Base-by-base conservation (phyloP, 2,329 filamentous ascomycete species). In the Diaporthe caulivora region DNA sequence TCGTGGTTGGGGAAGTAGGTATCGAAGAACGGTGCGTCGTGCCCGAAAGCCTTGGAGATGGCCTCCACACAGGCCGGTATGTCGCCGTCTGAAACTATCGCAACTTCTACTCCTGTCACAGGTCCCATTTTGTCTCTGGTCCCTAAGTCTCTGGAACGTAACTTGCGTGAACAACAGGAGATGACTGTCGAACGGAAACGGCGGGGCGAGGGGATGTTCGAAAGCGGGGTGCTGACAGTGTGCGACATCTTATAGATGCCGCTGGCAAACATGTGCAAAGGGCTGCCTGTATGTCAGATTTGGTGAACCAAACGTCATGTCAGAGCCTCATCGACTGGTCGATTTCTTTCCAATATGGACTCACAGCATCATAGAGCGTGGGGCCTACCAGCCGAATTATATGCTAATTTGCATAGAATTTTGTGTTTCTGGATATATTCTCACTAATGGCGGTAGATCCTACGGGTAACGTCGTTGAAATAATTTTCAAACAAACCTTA, bases 161-260 rank as follows among this genome's bases (percentile, higher is more conserved):
- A 17, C 9, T 51, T 24, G 24, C 0, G 42, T 49, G 21, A n/a
- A 18, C 1, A 10, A 8, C 13, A 34, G 24, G 42, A 65, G 18
- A 6, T 49, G 60, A 24, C 6, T 31, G 17, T 26, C 15, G 21
- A 18, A 24, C 5, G 29, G 7, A 44, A 15, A 37, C 11, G 26
- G 29, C 21, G 44, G 42, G 6, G 26, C 37, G 37, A 62, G 60
- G 18, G 18, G 11, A 34, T 65, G 60, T 51, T 21, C 60, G 44
- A 49, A 65, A 65, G 42, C 60, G 60, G 60, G 60, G 60, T 65
- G 60, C 60, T 65, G 60, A 65, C 60, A 24, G 29, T 2, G 29
- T 8, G 17, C 8, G 13, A n/a, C 10, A 24, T 34, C 3, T 29
- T 64, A 26, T 34, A 2, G 8, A 11, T 51, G 42, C 26, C 18